Conservation (phyloP, 257 asterid genomes). For the Capsicum pubescens region DNA sequence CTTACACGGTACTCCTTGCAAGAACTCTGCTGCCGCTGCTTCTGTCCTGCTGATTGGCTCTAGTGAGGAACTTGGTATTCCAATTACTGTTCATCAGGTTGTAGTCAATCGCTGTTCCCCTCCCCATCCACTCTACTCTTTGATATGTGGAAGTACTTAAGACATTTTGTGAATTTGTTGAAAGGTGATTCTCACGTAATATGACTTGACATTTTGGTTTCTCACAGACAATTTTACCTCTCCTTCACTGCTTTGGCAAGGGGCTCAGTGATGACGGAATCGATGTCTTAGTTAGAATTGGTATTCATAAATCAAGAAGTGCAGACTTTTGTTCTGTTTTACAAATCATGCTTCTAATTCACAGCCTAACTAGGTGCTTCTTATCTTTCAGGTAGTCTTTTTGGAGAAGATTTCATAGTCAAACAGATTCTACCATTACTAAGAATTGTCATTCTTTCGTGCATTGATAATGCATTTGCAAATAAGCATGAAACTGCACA, state of each 20-base stretch:
- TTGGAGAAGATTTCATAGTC: constrained; percentile 73
- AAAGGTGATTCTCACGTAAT: constrained; percentile 13
- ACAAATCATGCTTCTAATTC: not conserved
- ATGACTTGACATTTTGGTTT: constrained; percentile 33
- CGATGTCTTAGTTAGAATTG: constrained; percentile 87
- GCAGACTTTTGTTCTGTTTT: not conserved
- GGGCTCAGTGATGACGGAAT: constrained; percentile 90
- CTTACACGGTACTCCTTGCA: constrained; percentile 69
- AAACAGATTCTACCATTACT: constrained; percentile 84
- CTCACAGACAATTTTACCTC: constrained; percentile 85
- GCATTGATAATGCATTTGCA: constrained; percentile 58
- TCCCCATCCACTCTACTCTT: not conserved
- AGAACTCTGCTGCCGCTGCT: constrained; percentile 81
- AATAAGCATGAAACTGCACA: constrained; percentile 78
- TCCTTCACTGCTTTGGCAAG: constrained; percentile 89
- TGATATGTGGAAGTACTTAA: constrained; percentile 24
- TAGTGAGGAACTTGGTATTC: constrained; percentile 96
- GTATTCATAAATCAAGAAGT: constrained; percentile 46
- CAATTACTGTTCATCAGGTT: constrained; percentile 96
- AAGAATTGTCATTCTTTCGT: constrained; percentile 57
- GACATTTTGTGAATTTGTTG: not conserved
- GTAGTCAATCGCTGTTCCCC: constrained; percentile 19
- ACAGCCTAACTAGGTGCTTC: constrained; percentile 35
- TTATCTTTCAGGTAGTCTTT: constrained; percentile 73
- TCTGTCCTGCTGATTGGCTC: constrained; percentile 91